Base-by-base conservation (phyloP, 129 eudicot genomes). In the Chrysanthemum seticuspe region DNA sequence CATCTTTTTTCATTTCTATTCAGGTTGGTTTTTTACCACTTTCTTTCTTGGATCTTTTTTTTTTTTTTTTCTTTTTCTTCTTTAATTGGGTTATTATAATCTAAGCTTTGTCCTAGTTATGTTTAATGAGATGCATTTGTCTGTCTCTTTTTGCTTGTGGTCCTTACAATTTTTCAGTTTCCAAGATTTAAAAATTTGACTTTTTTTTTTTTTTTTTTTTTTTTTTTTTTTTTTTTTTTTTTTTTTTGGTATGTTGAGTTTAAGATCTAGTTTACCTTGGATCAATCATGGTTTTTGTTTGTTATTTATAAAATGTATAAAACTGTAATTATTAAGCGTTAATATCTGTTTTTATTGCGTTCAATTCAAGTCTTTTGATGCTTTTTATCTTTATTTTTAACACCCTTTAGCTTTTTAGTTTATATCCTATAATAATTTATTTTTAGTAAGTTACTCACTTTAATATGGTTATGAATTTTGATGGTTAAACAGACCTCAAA, bases 71-170 rank as follows among this genome's bases (percentile, higher is more conserved):
- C 21, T 3, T 2, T 29, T 29, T 29, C 3, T 2, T 31, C 0
- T 31, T 31, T 31, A 31, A 31, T 31, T 67, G 54, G 74, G 77
- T 68, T 72, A 40, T 40, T 40, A 40, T 36, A 36, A 36, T 36
- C 44, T 36, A 36, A 36, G 73, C 45, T 62, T 52, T 58, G 78
- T 69, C 62, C 64, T 57, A 70, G 78, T 65, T 67, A 58, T 57
- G 53, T 71, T 78, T 71, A 68, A 29, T 50, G 80, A 84, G 83
- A 87, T 87, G 85, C 73, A 74, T 52, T 47, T 62, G 67, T 79
- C 61, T 53, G 63, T 54, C 18, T 49, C 56, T 62, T 72, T 75
- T 53, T 45, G 25, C 66, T 11, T 54, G 58, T 80, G 80, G 79
- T 74, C 74, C 80, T 80, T 77, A 61, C 73, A 62, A 55, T 74